Percentiles rank a stretch among this genome's conserved stretches.
Evolutionary conservation across 306 rosid genomes (phyloP).

Genomic region (Dryas alaskensis): DNA sequence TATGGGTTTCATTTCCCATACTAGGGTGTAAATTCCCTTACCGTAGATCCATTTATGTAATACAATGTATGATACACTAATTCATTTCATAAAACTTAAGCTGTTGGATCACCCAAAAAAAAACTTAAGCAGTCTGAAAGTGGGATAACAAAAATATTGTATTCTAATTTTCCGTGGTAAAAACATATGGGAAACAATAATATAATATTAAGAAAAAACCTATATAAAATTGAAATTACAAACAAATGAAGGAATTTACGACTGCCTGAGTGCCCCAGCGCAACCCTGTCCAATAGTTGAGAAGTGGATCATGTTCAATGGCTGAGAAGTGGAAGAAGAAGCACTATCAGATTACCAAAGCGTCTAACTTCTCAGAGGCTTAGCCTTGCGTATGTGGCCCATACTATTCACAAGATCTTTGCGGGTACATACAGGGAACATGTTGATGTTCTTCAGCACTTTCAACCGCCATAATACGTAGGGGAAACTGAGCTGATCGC

Average conservation of each 20-base stretch:
- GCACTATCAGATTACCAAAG: not conserved
- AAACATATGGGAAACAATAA: no score
- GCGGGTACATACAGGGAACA: conserved; percentile 92
- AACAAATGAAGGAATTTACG: conserved; percentile 13
- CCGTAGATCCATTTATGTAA: no score
- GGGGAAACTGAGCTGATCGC: conserved; percentile 97
- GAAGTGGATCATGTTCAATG: not conserved
- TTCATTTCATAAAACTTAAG: no score
- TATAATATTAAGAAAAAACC: no score
- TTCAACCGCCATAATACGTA: conserved; percentile 82
- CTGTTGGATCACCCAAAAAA: no score
- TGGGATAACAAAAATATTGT: no score
- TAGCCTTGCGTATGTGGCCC: conserved; percentile 94
- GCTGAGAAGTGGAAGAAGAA: conserved; percentile 6
- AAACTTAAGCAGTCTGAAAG: no score
- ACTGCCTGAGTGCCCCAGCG: not conserved
- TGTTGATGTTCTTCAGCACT: conserved; percentile 54
- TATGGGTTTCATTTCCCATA: no score
- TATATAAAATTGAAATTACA: not conserved
- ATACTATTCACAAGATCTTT: conserved; percentile 96
- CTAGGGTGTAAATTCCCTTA: no score
- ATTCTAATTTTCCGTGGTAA: no score
- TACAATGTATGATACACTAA: no score
- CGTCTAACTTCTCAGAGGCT: conserved; percentile 59
- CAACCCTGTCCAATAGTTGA: not conserved